Conservation (phyloP, 495 filamentous ascomycete species). For the Penicillium canariense region DNA sequence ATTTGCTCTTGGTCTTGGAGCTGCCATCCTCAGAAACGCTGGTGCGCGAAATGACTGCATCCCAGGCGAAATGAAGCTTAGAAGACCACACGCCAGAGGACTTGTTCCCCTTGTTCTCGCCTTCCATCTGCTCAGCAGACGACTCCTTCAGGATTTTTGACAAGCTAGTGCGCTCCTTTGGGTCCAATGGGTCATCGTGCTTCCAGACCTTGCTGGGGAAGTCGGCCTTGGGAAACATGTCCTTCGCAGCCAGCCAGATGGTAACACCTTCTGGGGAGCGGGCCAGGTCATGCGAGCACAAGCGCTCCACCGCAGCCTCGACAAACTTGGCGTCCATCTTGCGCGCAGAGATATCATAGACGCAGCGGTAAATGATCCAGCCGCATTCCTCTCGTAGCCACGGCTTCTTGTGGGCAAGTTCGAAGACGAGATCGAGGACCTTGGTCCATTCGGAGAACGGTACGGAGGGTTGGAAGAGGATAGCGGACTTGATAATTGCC, state of each 20-base stretch:
- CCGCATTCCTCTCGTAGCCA: conserved; percentile 90
- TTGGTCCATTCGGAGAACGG: conserved; percentile 56
- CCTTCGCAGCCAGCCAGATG: conserved; percentile 72
- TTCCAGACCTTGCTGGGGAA: conserved; percentile 73
- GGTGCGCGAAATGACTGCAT: conserved; percentile 59
- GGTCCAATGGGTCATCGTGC: conserved; percentile 62
- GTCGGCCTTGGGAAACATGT: conserved; percentile 59
- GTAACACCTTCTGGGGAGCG: conserved; percentile 84
- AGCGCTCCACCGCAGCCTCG: conserved; percentile 57
- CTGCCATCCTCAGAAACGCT: conserved; percentile 26
- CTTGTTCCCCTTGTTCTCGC: conserved; percentile 43
- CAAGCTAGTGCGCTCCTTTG: conserved; percentile 58
- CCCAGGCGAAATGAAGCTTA: conserved; percentile 87
- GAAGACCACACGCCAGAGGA: conserved; percentile 73
- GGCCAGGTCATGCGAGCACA: conserved; percentile 62
- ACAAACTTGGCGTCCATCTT: conserved; percentile 46
- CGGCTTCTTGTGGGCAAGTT: conserved; percentile 62
- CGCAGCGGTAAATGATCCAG: conserved; percentile 57
- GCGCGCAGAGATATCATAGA: conserved; percentile 42
- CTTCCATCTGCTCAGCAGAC: conserved; percentile 49
- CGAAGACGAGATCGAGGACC: conserved; percentile 53
- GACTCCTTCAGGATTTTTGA: conserved; percentile 78
- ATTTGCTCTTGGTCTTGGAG: conserved; percentile 22
- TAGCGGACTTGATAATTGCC: conserved; percentile 74
- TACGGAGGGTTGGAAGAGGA: conserved; percentile 57